A percentile compares a stretch with the other conserved stretches of the same genome.
These are phyloP conservation scores for Rubia yunnanensis DNA, from an alignment of 257 asterid species.

Conservation along the genomic window DNA sequence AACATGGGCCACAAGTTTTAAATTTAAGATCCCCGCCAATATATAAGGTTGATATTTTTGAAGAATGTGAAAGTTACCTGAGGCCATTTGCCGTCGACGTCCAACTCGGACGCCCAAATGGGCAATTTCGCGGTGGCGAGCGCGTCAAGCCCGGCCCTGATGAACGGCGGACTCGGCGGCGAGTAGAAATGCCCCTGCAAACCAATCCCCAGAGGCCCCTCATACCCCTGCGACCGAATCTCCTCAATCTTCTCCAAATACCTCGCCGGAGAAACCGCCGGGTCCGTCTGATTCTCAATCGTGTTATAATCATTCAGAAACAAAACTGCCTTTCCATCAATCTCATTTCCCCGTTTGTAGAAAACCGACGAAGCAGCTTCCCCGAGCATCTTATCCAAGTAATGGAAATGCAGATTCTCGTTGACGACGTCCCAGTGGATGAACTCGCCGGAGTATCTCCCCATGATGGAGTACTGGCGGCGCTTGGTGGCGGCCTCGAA, in stretches of 20 bases:
- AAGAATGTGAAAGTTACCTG: constrained; percentile 25
- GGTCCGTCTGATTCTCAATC: constrained; percentile 38
- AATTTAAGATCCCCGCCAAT: too few relatives aligned
- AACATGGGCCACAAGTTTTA: too few relatives aligned
- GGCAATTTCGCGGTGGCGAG: constrained; percentile 47
- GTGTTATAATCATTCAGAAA: constrained; percentile 62
- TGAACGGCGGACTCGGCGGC: constrained; percentile 26
- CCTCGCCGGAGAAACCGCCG: constrained; percentile 26
- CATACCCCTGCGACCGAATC: constrained; percentile 36
- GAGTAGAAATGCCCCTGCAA: constrained; percentile 48
- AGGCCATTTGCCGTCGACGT: constrained; percentile 29
- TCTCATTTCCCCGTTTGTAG: neutral
- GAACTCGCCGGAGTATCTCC: constrained; percentile 19
- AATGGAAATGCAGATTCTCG: neutral
- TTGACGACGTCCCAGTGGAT: neutral
- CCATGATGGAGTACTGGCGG: constrained; percentile 30
- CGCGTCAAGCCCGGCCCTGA: constrained; percentile 41
- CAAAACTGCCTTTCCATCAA: constrained; percentile 17
- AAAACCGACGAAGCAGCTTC: neutral
- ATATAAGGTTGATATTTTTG: neutral
- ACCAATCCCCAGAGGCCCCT: constrained; percentile 55
- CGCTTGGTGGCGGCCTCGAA: constrained; percentile 14
- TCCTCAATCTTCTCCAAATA: constrained; percentile 33
- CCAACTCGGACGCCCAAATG: constrained; percentile 67
- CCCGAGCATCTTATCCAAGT: neutral